Percentiles rank a stretch among this genome's conserved stretches.
Conservation (phyloP, 2,329 filamentous ascomycete species). For the Colletotrichum chlorophyti region DNA sequence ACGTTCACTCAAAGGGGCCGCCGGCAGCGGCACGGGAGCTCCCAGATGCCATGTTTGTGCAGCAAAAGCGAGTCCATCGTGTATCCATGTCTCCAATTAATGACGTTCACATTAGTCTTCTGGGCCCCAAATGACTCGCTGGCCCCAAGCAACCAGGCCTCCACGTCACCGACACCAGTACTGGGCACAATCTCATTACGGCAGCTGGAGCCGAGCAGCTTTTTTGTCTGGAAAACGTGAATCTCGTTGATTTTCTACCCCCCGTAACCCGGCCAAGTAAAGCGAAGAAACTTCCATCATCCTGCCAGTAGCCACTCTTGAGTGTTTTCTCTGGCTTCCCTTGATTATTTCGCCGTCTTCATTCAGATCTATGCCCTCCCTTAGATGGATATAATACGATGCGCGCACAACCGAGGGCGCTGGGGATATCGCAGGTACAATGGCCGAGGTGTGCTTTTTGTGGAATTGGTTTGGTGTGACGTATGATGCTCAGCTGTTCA, state of each 20-base stretch:
- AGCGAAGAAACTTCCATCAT: slow-evolving; percentile 19
- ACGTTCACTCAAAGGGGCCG: too few species aligned
- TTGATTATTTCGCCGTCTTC: slow-evolving; percentile 24
- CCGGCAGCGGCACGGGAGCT: too few species aligned
- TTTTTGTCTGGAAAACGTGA: slow-evolving; percentile 27
- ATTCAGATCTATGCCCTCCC: slow-evolving; percentile 27
- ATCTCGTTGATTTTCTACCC: slow-evolving; percentile 27
- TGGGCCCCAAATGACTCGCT: slow-evolving; percentile 3
- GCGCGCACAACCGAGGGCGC: slow-evolving; percentile 4
- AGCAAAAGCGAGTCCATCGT: neutral
- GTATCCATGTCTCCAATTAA: neutral
- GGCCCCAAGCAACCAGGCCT: too few species aligned
- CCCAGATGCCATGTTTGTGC: neutral
- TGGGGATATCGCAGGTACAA: slow-evolving; percentile 14
- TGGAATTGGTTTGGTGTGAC: slow-evolving; percentile 13
- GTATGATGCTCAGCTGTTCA: slow-evolving; percentile 27
- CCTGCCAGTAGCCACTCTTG: slow-evolving; percentile 12
- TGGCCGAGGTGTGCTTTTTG: slow-evolving; percentile 10
- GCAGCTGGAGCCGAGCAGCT: too few species aligned
- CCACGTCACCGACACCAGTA: neutral
- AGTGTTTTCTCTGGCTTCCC: slow-evolving; percentile 17
- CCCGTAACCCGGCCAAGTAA: slow-evolving; percentile 18
- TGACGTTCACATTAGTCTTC: slow-evolving; percentile 9
- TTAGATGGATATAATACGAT: slow-evolving; percentile 27
- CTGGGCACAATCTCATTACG: too few species aligned